Evolutionary conservation across 176 grass and related monocot species (phyloP), one percentile per base, ranked within the genome.

Genomic region (Eragrostis nindensis): DNA sequence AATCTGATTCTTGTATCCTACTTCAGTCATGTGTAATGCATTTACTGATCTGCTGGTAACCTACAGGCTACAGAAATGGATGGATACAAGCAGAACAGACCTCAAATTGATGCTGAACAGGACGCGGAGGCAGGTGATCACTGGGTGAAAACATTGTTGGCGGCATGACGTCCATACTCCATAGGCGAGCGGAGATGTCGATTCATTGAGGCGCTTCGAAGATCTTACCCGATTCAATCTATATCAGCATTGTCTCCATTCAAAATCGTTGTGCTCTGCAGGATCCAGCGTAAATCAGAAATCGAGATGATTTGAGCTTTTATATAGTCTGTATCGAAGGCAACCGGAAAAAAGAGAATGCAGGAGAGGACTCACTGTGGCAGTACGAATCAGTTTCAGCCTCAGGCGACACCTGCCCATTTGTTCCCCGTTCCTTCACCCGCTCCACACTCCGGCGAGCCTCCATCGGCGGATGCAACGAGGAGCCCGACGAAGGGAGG

Each of bases 1-100:
- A 49, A 83, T 86, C 68, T 62, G 30, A 83, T 86, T 83, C 70
- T 18, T 79, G 62, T 64, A 70, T 43, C 65, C 43, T 45, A 16
- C 49, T 61, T 26, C 22, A 27, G 13, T 14, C 3, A 14, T 61
- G 57, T 61, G 22, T 27, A 5, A 5, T 26, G 22, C 24, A 61
- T 61, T 14, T 61, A 4, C 26, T 26, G 24, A 61, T 2, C 57
- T 61, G 24, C 24, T 61, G 24, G 56, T 0, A 61, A 61, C 22
- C 24, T 61, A 24, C 27, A 27, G 22, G 22, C 22, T n/a, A n/a
- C n/a, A n/a, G n/a, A n/a, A n/a, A 60, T 60, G 24, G 22, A n/a
- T 26, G 56, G 24, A 61, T 61, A 61, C 0, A 27, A 12, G 3
- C 24, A 27, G 57, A 61, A 61, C 10, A 27, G 10, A 27, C 57